Evolutionary conservation across 352 stramenopile species (phyloP).

Genomic region (Lagenidium sp.): DNA sequence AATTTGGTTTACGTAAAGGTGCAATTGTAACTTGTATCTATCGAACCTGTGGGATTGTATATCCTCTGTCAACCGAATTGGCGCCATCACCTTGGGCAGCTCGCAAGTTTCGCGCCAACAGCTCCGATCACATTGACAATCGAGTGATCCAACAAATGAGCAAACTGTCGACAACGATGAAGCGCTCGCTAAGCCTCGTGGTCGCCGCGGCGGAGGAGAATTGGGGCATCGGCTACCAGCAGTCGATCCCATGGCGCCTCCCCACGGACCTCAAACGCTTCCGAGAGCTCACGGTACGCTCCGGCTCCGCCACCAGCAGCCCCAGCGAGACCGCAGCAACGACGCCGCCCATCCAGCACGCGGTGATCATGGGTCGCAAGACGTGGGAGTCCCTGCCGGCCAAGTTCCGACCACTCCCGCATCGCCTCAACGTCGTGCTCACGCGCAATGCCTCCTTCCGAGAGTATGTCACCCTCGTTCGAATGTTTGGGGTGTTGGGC

Average conservation of each 20-base stretch:
- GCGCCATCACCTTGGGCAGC: neutral
- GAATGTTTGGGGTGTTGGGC: too few relatives aligned
- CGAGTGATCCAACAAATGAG: conserved; percentile 1
- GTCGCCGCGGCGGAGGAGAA: conserved; percentile 80
- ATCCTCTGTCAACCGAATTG: too few relatives aligned
- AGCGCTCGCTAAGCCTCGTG: conserved; percentile 53
- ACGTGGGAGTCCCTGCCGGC: conserved; percentile 98
- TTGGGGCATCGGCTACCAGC: conserved; percentile 81
- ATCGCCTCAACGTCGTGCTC: conserved; percentile 96
- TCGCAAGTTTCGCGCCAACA: neutral
- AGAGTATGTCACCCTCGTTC: conserved; percentile 5
- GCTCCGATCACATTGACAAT: neutral
- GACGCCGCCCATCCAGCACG: conserved; percentile 84
- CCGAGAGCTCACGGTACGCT: conserved; percentile 91
- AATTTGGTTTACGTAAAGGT: too few relatives aligned
- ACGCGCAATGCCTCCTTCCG: conserved; percentile 66
- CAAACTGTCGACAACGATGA: neutral
- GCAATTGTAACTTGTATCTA: too few relatives aligned
- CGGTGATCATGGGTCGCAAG: conserved; percentile 99
- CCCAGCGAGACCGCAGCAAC: conserved; percentile 1
- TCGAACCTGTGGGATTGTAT: too few relatives aligned
- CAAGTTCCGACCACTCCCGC: conserved; percentile 93
- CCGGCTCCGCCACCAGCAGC: too few relatives aligned
- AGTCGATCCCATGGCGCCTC: conserved; percentile 93
- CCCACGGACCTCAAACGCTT: conserved; percentile 96